phyloP scores from a whole-genome alignment of 108 stramenopile genomes.

The Pseudonitzschia delicatissima region DNA sequence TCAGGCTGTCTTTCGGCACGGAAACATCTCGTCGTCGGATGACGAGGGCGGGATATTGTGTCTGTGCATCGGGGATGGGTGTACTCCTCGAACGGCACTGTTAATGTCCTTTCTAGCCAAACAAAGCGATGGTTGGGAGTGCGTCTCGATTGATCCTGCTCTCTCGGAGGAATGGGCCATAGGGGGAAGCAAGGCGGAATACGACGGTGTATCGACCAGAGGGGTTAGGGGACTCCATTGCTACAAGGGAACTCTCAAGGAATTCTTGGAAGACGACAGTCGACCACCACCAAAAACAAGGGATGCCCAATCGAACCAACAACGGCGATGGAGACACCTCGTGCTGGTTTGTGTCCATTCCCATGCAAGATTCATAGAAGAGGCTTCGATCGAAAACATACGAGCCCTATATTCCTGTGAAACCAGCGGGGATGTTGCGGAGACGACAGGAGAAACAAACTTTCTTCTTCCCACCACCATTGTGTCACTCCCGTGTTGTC shows the following conservation, averaged over 20 bases:
- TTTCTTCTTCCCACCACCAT: conserved; percentile 32
- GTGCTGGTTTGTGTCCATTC: conserved; percentile 53
- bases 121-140: conserved; percentile 19
- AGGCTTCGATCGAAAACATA: conserved; percentile 24
- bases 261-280: conserved; percentile 20
- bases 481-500: conserved; percentile 49
- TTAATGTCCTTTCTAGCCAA: conserved; percentile 37
- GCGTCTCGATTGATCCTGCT: conserved; percentile 51
- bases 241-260: conserved; percentile 40
- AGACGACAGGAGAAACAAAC: not conserved
- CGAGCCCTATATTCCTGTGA: conserved; percentile 14
- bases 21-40: not conserved
- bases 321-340: conserved; percentile 30
- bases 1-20: conserved; percentile 35
- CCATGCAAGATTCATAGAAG: conserved; percentile 39
- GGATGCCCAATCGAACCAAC: not conserved
- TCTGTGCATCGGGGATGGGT: conserved; percentile 50
- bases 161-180: conserved; percentile 37
- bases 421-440: not conserved
- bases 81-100: conserved; percentile 44
- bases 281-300: not conserved
- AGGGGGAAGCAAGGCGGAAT: not conserved
- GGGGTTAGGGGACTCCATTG: conserved; percentile 28
- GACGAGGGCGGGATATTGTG: conserved; percentile 27
- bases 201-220: not conserved